Evolutionary conservation across 352 stramenopile genomes (phyloP).

Genomic region (Globisporangium canariense): DNA sequence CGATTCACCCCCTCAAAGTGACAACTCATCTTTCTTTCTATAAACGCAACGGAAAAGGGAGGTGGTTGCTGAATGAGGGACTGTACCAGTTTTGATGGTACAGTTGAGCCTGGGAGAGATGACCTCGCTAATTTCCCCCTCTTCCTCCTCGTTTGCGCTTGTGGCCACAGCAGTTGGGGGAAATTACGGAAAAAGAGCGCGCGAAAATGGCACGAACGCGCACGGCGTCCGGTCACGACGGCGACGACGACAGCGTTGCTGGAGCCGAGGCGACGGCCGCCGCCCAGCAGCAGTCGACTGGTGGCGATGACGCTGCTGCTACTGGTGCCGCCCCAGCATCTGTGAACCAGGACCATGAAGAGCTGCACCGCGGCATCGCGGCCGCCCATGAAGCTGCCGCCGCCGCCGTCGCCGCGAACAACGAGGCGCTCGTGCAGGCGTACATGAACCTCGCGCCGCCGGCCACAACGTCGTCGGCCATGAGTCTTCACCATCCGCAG

Average conservation of each 20-base stretch:
- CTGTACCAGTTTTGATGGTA: background rate
- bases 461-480: background rate
- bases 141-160: conserved; percentile 6
- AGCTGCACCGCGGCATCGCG: conserved; percentile 7
- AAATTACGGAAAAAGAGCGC: conserved; percentile 19
- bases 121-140: background rate
- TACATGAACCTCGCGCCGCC: conserved; percentile 17
- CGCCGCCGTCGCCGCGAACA: conserved; percentile 5
- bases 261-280: background rate
- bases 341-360: conserved; percentile 1
- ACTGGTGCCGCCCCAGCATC: background rate
- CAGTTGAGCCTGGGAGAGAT: background rate
- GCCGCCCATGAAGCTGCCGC: conserved; percentile 11
- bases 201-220: conserved; percentile 11
- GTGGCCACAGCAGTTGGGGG: conserved; percentile 9
- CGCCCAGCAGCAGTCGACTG: background rate
- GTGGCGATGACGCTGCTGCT: background rate
- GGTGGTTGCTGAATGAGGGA: background rate
- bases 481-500: background rate
- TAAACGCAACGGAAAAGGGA: background rate
- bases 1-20: background rate
- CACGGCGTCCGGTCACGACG: background rate
- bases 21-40: background rate
- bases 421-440: conserved; percentile 19
- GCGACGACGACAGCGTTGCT: background rate